Conservation (phyloP, 768 basidiomycete species). For the Mycena galericulata region DNA sequence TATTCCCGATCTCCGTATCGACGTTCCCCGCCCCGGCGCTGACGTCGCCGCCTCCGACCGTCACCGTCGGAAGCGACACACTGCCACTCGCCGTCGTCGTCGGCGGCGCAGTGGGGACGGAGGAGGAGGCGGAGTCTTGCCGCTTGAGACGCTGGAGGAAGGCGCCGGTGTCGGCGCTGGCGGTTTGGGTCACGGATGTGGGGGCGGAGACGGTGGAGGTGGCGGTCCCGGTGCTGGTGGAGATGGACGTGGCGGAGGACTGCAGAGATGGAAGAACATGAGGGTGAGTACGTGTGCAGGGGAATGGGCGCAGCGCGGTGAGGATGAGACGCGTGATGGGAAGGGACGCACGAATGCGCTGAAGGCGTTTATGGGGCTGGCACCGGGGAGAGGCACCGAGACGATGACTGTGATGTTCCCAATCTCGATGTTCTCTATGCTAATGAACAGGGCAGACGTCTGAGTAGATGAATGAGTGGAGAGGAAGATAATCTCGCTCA, state of each 20-base stretch:
- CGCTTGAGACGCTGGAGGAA: conserved; percentile 32
- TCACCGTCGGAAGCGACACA: conserved; percentile 12
- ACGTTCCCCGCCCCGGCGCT: conserved; percentile 30
- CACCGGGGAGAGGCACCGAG: conserved; percentile 36
- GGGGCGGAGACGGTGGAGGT: conserved; percentile 32
- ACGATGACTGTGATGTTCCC: conserved; percentile 36
- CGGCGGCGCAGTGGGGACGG: too few relatives aligned
- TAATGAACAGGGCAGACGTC: neutral
- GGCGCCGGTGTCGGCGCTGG: neutral
- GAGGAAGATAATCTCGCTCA: conserved; percentile 7
- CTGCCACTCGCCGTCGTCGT: neutral
- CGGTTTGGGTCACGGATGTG: conserved; percentile 22
- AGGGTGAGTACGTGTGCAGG: neutral
- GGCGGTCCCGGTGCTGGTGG: conserved; percentile 26
- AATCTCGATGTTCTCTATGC: conserved; percentile 34
- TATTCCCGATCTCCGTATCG: conserved; percentile 35
- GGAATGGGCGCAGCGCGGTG: neutral
- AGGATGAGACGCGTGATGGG: neutral
- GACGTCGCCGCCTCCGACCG: conserved; percentile 27
- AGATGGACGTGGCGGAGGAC: conserved; percentile 32
- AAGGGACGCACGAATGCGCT: conserved; percentile 30
- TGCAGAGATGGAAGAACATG: neutral
- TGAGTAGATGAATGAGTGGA: neutral
- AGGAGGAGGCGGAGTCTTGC: conserved; percentile 16
- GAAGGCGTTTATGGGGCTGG: conserved; percentile 35